Evolutionary conservation across 2,329 filamentous ascomycete species (phyloP).

Genomic region (Colletotrichum spaethianum): DNA sequence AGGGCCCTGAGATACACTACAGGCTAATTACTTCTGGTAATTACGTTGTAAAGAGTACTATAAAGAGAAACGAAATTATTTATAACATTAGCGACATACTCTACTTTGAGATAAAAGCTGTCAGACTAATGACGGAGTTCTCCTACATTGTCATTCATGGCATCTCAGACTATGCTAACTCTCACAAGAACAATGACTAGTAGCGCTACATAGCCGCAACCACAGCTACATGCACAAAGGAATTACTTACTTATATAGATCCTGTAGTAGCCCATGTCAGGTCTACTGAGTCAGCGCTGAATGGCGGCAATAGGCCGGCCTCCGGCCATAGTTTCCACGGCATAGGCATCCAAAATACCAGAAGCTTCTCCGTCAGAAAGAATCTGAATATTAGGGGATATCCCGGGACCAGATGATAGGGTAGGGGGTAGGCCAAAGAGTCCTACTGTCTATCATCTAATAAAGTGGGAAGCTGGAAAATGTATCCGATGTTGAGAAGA

Average conservation of each 20-base stretch:
- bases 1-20: constrained; percentile 22
- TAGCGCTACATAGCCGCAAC: constrained; percentile 51
- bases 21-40: constrained; percentile 21
- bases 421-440: no score
- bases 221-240: constrained; percentile 45
- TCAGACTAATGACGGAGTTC: constrained; percentile 44
- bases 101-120: constrained; percentile 49
- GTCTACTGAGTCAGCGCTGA: background rate
- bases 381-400: no score
- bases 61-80: background rate
- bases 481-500: no score
- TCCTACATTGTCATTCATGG: constrained; percentile 53
- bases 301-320: background rate
- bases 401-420: no score
- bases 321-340: background rate
- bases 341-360: background rate
- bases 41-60: constrained; percentile 9
- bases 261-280: background rate
- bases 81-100: constrained; percentile 23
- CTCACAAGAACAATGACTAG: constrained; percentile 55
- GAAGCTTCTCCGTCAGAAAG: no score
- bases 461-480: no score
- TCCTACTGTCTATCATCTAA: no score
- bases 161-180: constrained; percentile 56
- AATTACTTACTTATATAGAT: constrained; percentile 9